phyloP scores from a whole-genome alignment of 2,329 filamentous ascomycete species.

The Bipolaris cookei region DNA sequence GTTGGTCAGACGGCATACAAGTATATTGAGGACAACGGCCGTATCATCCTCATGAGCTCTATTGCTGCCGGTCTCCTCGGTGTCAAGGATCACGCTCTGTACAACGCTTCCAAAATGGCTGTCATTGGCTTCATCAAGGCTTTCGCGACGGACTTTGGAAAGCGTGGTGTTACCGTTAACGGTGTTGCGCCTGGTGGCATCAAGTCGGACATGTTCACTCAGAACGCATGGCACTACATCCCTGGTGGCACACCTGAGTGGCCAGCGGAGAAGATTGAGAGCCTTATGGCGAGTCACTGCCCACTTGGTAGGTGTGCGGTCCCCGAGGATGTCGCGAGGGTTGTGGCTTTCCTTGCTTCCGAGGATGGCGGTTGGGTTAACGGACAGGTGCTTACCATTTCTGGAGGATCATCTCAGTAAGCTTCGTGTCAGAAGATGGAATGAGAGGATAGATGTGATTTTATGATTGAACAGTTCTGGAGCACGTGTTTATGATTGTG shows the following conservation, averaged over 20 bases:
- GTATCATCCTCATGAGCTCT: slow-evolving; percentile 76
- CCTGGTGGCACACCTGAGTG: slow-evolving; percentile 57
- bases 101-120: slow-evolving; percentile 74
- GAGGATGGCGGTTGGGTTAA: slow-evolving; percentile 52
- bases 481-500: slow-evolving; percentile 1
- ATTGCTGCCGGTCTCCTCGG: slow-evolving; percentile 72
- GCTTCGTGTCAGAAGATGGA: not conserved
- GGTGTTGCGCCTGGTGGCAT: slow-evolving; percentile 75
- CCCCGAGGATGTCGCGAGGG: slow-evolving; percentile 54
- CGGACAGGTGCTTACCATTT: slow-evolving; percentile 51
- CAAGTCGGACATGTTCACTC: slow-evolving; percentile 78
- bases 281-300: slow-evolving; percentile 58
- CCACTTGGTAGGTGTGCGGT: slow-evolving; percentile 57
- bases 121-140: slow-evolving; percentile 75
- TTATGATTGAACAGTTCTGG: not conserved
- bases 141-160: slow-evolving; percentile 74
- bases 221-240: slow-evolving; percentile 64
- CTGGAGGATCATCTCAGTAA: slow-evolving; percentile 51
- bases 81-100: slow-evolving; percentile 73
- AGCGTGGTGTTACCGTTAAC: slow-evolving; percentile 72
- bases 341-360: slow-evolving; percentile 50
- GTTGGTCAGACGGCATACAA: slow-evolving; percentile 77
- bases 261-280: slow-evolving; percentile 58
- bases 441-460: not conserved
- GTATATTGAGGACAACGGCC: slow-evolving; percentile 71